A percentile compares a stretch with the other conserved stretches of the same genome.
These are phyloP conservation scores for Claviceps arundinis DNA, from an alignment of 2,329 filamentous ascomycete species.

Conservation along the genomic window DNA sequence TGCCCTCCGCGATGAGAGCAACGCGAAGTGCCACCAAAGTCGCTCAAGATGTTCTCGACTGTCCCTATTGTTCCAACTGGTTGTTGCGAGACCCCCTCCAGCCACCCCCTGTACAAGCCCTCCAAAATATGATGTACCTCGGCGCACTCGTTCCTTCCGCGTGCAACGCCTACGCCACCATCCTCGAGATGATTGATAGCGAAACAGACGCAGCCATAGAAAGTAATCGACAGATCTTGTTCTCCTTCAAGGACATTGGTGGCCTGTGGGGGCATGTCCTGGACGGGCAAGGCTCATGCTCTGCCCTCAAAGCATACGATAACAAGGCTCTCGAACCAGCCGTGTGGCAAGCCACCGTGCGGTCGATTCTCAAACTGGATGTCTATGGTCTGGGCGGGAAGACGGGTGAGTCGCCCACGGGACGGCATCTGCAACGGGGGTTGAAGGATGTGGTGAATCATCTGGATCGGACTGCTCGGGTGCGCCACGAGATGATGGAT, in stretches of 20 bases:
- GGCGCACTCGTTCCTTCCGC: constrained; percentile 42
- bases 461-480: too few relatives aligned
- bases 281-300: not conserved
- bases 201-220: constrained; percentile 31
- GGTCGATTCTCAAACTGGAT: constrained; percentile 41
- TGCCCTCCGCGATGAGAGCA: constrained; percentile 32
- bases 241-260: constrained; percentile 25
- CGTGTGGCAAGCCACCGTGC: constrained; percentile 40
- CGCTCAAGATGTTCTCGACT: constrained; percentile 39
- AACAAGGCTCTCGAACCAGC: constrained; percentile 34
- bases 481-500: too few relatives aligned
- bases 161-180: constrained; percentile 12
- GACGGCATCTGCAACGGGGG: too few relatives aligned
- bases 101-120: constrained; percentile 31
- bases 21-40: constrained; percentile 33
- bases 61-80: constrained; percentile 32
- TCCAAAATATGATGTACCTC: constrained; percentile 47
- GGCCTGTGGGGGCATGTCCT: not conserved
- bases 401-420: constrained; percentile 1
- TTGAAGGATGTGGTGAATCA: too few relatives aligned
- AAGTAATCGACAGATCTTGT: constrained; percentile 27
- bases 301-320: constrained; percentile 12
- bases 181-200: constrained; percentile 41
- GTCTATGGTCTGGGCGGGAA: constrained; percentile 36
- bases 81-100: constrained; percentile 20